phyloP scores from a whole-genome alignment of 441 rosid species.

The Flueggea neowawraea region DNA sequence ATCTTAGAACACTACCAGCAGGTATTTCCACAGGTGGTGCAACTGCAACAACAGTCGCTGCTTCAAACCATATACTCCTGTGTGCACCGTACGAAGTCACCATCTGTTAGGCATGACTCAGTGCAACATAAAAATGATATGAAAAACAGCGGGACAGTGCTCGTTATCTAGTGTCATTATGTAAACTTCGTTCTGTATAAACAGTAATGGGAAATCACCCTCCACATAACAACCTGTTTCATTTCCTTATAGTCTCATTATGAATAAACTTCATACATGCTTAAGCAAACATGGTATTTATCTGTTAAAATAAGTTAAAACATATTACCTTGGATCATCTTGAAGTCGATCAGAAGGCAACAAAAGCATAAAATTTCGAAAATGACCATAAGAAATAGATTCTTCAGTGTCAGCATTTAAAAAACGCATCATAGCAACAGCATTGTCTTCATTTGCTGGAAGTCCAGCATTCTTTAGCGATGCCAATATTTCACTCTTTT shows the following conservation, averaged over 20 bases:
- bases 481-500: constrained; percentile 92
- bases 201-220: too few relatives aligned
- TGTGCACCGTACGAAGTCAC: constrained; percentile 16
- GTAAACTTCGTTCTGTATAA: too few relatives aligned
- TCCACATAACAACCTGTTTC: too few relatives aligned
- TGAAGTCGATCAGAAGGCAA: constrained; percentile 88
- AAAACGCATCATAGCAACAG: constrained; percentile 95
- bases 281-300: too few relatives aligned
- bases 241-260: too few relatives aligned
- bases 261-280: too few relatives aligned
- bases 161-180: too few relatives aligned
- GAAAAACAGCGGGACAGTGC: too few relatives aligned
- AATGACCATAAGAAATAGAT: constrained; percentile 98
- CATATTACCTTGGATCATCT: constrained; percentile 90
- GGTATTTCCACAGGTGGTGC: constrained; percentile 89
- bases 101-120: constrained; percentile 1
- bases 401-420: constrained; percentile 82
- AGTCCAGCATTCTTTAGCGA: constrained; percentile 90
- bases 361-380: constrained; percentile 94
- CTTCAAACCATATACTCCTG: constrained; percentile 97
- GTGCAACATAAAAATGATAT: too few relatives aligned
- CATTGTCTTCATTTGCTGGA: constrained; percentile 96
- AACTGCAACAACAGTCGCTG: constrained; percentile 95
- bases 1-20: constrained; percentile 83
- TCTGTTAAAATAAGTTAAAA: constrained; percentile 11